Conservation (phyloP, 2,329 filamentous ascomycete genomes). For the Pezicula carpinea region DNA sequence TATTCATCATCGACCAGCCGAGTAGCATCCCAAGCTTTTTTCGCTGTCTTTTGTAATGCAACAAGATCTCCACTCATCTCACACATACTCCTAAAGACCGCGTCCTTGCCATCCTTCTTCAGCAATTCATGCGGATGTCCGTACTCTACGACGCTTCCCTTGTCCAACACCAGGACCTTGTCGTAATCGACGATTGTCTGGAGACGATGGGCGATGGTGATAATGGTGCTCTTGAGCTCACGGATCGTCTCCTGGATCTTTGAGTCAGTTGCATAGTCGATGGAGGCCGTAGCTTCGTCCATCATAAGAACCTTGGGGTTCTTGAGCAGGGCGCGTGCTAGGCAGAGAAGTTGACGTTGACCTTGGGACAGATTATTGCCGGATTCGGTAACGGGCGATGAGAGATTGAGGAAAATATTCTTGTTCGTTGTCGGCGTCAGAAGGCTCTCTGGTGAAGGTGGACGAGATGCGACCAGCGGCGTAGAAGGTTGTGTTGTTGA, state of each 20-base stretch:
- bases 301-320: conserved; percentile 91
- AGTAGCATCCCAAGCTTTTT: conserved; percentile 37
- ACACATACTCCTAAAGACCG: conserved; percentile 61
- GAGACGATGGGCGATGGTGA: conserved; percentile 92
- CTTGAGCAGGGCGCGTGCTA: conserved; percentile 89
- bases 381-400: conserved; percentile 79
- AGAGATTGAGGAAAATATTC: conserved; percentile 87
- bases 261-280: conserved; percentile 91
- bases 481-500: conserved; percentile 24
- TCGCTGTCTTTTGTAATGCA: conserved; percentile 47
- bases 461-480: conserved; percentile 29
- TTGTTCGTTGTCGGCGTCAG: conserved; percentile 67
- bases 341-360: conserved; percentile 88
- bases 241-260: conserved; percentile 97
- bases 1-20: conserved; percentile 33
- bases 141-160: conserved; percentile 81
- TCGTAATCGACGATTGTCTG: conserved; percentile 98
- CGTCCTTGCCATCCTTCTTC: conserved; percentile 50
- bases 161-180: conserved; percentile 91
- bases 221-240: conserved; percentile 88
- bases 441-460: conserved; percentile 17
- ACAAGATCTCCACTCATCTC: conserved; percentile 63
- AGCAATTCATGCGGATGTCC: conserved; percentile 85
- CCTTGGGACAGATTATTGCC: conserved; percentile 94
- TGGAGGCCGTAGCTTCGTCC: conserved; percentile 97